Base-by-base conservation (phyloP, 2,329 filamentous ascomycete species). In the Paecilomyces sp. region DNA sequence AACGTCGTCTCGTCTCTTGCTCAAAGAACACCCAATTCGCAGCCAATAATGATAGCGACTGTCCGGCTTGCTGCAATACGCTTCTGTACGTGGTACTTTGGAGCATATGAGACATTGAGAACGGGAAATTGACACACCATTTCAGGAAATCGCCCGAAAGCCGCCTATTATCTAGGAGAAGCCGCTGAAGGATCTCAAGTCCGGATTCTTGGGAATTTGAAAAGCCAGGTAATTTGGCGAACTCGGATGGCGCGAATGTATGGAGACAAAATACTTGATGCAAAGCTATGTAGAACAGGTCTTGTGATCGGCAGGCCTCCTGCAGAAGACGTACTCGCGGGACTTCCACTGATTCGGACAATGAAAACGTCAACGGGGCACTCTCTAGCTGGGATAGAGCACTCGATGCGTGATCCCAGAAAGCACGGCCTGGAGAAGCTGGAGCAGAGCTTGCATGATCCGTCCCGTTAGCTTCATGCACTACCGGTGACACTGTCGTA, bases 191-290 rank as follows among this genome's bases (percentile, higher is more conserved):
- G 13, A 78, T 64, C 11, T 60, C 61, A 31, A 78, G 67, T 0
- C 74, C 74, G 57, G 62, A 51, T 7, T 60, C 60, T 11, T 73
- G 62, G 4, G 63, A 55, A n/a, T 62, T 60, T 3, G 77, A 64
- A 54, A 77, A 68, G 1, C 73, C 71, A 12, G 80, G 67, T 2
- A 78, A 61, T 12, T 56, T 65, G 15, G 79, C 72, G 3, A 82
- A 67, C 2, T 68, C 61, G 1, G 64, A 57, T 0, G 70, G 74
- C 18, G 76, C 69, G 2, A 74, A 59, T 3, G 79, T 80, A 80
- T 82, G 84, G 22, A 82, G 67, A 67, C 86, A 89, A 69, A 85
- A 87, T 1, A 88, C 61, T 67, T 90, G 87, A 67, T 90, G 88
- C 12, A 89, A 69, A 5, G 81, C 77, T 56, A 91, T 65, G 68